Evolutionary conservation across 2,329 filamentous ascomycete genomes (phyloP), one percentile per base, ranked within the genome.

Genomic region (Hypoxylon sp.): DNA sequence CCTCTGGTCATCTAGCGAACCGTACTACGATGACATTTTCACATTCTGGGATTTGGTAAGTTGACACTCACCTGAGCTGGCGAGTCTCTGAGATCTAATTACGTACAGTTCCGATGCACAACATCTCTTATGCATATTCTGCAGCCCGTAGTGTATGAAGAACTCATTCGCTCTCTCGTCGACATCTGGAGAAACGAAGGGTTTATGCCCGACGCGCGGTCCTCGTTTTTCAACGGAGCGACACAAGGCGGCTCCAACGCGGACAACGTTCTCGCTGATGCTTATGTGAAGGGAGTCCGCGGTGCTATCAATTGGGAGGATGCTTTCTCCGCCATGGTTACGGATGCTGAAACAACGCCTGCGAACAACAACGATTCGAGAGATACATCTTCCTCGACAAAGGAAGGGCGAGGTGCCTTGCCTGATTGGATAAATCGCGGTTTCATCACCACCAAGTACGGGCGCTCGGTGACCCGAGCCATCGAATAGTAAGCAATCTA

Each of bases 211-310:
- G 88, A 91, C 69, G 89, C 82, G 0, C 84, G 89, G 10, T 90
- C 87, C 0, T 89, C 86, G 1, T 88, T 91, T 74, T 89, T 81
- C 78, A 92, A 91, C 65, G 90, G 90, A 8, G 85, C 86, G 15
- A 85, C 87, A 0, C 89, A 92, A 72, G 89, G 88, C 10, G 90
- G 90, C 6, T 89, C 85, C 11, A 91, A 91, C 70, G 85, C 86
- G 3, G 89, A 92, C 73, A 91, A 90, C 59, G 84, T 92, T 3
- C 83, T 92, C 15, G 89, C 89, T 1, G 90, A 92, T 70, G 90
- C 89, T 0, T 92, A 86, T 65, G 82, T 91, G 28, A 92, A 92
- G 73, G 88, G 88, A 0, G 83, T 91, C 2, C 79, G 83, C 11
- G 88, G 87, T 4, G 78, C 78, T 3, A 79, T 92, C 44, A 79